A percentile compares a stretch with the other conserved stretches of the same genome.
These are phyloP conservation scores for Musa balbisiana DNA, from an alignment of 202 grass and related monocot genomes.

Conservation along the genomic window DNA sequence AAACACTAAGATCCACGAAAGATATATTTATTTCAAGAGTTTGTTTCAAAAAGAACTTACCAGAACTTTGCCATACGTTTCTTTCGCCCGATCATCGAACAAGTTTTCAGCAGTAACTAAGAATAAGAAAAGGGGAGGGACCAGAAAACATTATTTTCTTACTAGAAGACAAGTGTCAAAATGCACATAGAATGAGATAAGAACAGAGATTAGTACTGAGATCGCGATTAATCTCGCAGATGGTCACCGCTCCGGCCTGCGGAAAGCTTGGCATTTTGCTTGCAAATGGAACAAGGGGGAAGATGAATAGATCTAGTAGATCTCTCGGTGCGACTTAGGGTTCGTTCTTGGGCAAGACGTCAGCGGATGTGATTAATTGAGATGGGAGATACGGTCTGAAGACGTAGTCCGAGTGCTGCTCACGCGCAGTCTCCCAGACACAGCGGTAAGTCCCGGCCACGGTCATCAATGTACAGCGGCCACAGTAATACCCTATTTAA, in stretches of 20 bases:
- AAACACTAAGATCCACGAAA: neutral
- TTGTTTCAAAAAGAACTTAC: slow-evolving; percentile 30
- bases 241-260: slow-evolving; percentile 57
- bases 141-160: neutral
- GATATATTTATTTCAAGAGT: neutral
- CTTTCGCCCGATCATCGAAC: slow-evolving; percentile 65
- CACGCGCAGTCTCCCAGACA: too few relatives aligned
- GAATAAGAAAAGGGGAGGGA: neutral
- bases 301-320: neutral
- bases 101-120: slow-evolving; percentile 56
- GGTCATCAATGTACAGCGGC: too few relatives aligned
- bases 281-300: neutral
- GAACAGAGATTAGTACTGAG: slow-evolving; percentile 30
- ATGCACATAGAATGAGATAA: neutral
- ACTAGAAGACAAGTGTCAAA: neutral
- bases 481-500: too few relatives aligned
- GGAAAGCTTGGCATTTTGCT: slow-evolving; percentile 62
- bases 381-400: too few relatives aligned
- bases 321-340: too few relatives aligned
- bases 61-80: slow-evolving; percentile 65
- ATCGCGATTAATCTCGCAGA: slow-evolving; percentile 95
- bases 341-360: too few relatives aligned
- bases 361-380: too few relatives aligned
- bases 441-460: too few relatives aligned
- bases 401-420: too few relatives aligned